Evolutionary conservation across 371 early-diverging fungal genomes (phyloP), one percentile per base, ranked within the genome.

Genomic region (Apophysomyces variabilis): DNA sequence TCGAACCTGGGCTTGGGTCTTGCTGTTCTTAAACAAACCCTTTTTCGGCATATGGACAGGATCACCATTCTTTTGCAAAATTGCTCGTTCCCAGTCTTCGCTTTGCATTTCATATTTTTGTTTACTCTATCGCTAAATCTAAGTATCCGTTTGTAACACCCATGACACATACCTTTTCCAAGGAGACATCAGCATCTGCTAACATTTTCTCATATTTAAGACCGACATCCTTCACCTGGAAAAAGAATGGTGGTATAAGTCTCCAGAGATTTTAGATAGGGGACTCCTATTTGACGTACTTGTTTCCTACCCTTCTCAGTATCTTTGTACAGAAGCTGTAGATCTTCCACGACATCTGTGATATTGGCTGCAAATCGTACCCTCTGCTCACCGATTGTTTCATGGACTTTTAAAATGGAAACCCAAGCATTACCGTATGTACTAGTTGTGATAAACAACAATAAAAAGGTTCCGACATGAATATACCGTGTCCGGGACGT

Each of bases 241-340:
- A 1, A 11, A 21, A 26, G 3, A 26, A 26, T 26, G 32, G 32
- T 26, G 26, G 43, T 38, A 21, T 38, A 16, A 64, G 16, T 26
- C 16, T 18, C 47, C 36, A 26, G 32, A 26, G 32, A 26, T 39
- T 13, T 45, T 62, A 45, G 43, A 35, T 36, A 65, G 21, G 26
- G 60, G 1, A 37, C 44, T 6, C 50, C 13, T 62, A 4, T 32
- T 58, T 58, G 18, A 7, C 39, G 50, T 71, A 91, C 92, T 85
- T 91, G 90, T 68, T 95, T 95, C 63, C 95, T 82, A 58, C 87
- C 87, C 36, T 91, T 82, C 61, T 94, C 95, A 5, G 90, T 91
- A 62, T 92, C 90, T 75, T 90, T 93, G 65, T 84, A 79, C 4
- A 92, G 74, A 0, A 86, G 70, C 26, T 79, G 71, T 32, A 94